Conservation (phyloP, 2,329 filamentous ascomycete genomes). For the Aspergillus ruber region DNA sequence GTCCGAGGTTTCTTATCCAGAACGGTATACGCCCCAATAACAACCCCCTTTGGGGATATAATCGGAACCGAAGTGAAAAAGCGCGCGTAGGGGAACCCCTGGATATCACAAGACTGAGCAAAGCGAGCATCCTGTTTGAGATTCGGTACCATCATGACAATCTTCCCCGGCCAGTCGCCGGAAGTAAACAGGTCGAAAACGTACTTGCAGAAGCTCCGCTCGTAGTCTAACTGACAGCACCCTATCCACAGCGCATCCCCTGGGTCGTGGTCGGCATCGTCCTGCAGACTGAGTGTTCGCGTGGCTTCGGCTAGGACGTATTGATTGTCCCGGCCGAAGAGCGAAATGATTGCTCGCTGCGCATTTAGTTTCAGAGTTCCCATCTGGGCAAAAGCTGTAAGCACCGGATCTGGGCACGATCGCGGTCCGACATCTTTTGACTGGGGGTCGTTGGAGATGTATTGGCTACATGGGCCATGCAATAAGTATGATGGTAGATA, state of each 20-base stretch:
- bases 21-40: constrained; percentile 54
- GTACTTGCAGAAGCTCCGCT: constrained; percentile 8
- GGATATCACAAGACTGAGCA: constrained; percentile 24
- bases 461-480: constrained; percentile 1
- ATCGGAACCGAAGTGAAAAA: constrained; percentile 56
- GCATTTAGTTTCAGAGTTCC: constrained; percentile 17
- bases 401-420: constrained; percentile 10
- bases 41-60: constrained; percentile 45
- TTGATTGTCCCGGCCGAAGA: constrained; percentile 19
- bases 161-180: constrained; percentile 1
- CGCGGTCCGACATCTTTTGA: constrained; percentile 1
- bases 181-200: constrained; percentile 1
- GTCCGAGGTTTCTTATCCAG: constrained; percentile 48
- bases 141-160: constrained; percentile 22
- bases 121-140: constrained; percentile 25
- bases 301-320: constrained; percentile 24
- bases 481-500: constrained; percentile 5
- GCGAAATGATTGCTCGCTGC: constrained; percentile 18
- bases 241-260: constrained; percentile 10
- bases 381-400: constrained; percentile 24
- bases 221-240: constrained; percentile 10
- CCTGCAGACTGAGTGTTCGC: constrained; percentile 10
- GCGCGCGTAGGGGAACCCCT: constrained; percentile 19
- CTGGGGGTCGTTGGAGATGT: constrained; percentile 1
- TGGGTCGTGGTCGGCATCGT: constrained; percentile 4